Evolutionary conservation across 768 basidiomycete genomes (phyloP).

Genomic region (Suillus paluster): DNA sequence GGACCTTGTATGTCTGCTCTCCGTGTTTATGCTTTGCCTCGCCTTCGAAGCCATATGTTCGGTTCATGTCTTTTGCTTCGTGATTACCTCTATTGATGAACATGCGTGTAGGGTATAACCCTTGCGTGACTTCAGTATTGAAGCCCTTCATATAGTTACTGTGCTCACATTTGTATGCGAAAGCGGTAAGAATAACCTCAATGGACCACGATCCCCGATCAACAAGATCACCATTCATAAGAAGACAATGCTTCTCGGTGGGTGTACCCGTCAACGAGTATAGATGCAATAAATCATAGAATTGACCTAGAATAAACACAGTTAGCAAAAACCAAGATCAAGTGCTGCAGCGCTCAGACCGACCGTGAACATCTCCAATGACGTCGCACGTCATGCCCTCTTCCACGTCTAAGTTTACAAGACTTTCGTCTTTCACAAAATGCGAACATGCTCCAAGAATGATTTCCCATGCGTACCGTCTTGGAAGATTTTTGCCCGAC

Average conservation of each 20-base stretch:
- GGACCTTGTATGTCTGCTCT: constrained; percentile 90
- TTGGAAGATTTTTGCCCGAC: constrained; percentile 88
- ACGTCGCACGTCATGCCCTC: constrained; percentile 88
- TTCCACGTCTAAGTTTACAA: constrained; percentile 76
- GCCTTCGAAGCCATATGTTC: constrained; percentile 91
- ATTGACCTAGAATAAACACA: constrained; percentile 67
- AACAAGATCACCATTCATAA: constrained; percentile 97
- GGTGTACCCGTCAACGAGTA: constrained; percentile 87
- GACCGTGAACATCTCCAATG: constrained; percentile 96
- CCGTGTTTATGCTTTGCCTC: constrained; percentile 97
- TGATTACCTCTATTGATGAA: constrained; percentile 97
- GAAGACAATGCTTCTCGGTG: constrained; percentile 77
- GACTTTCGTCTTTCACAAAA: constrained; percentile 76
- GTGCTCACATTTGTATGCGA: constrained; percentile 90
- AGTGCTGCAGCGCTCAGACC: constrained; percentile 19
- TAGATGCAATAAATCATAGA: constrained; percentile 91
- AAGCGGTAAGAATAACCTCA: constrained; percentile 90
- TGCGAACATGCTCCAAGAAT: constrained; percentile 81
- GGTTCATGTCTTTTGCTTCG: constrained; percentile 97
- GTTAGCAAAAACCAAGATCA: constrained; percentile 4
- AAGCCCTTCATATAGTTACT: not conserved
- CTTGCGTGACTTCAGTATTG: constrained; percentile 43
- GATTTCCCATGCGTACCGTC: constrained; percentile 95
- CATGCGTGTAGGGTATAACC: constrained; percentile 90
- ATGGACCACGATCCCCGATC: constrained; percentile 97